Conservation (phyloP, 768 basidiomycete species). For the Lactifluus subvellereus region DNA sequence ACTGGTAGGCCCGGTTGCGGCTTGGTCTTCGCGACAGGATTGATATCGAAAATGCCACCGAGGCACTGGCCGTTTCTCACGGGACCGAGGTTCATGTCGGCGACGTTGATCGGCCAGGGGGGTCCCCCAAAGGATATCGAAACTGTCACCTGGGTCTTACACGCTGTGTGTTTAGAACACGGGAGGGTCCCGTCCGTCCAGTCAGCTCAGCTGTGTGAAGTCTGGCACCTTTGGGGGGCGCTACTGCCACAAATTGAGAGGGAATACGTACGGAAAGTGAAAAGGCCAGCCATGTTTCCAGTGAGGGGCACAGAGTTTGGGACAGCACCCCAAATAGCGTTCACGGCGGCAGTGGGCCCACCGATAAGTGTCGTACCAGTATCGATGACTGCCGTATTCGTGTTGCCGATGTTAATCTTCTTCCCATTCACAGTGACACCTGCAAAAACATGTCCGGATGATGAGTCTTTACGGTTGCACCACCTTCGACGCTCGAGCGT, state of each 20-base stretch:
- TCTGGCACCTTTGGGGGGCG: neutral
- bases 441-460: conserved; percentile 27
- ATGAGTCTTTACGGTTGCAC: neutral
- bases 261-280: conserved; percentile 59
- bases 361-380: conserved; percentile 94
- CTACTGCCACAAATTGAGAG: neutral
- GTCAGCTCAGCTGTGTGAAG: neutral
- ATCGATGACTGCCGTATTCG: conserved; percentile 74
- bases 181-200: neutral
- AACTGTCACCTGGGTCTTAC: conserved; percentile 47
- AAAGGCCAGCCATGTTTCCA: conserved; percentile 58
- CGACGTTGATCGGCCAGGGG: conserved; percentile 70
- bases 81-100: conserved; percentile 76
- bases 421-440: conserved; percentile 58
- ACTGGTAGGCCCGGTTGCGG: conserved; percentile 30
- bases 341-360: conserved; percentile 59
- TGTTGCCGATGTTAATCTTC: conserved; percentile 37
- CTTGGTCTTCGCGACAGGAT: conserved; percentile 42
- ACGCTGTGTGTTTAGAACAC: conserved; percentile 46
- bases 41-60: conserved; percentile 71
- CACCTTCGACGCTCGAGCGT: neutral
- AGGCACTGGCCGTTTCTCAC: conserved; percentile 36
- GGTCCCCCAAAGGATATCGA: conserved; percentile 59
- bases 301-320: conserved; percentile 46
- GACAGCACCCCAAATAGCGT: conserved; percentile 59